A percentile compares a stretch with the other conserved stretches of the same genome.
phyloP scores from a whole-genome alignment of 768 basidiomycete genomes.

The Boletus fagicola region DNA sequence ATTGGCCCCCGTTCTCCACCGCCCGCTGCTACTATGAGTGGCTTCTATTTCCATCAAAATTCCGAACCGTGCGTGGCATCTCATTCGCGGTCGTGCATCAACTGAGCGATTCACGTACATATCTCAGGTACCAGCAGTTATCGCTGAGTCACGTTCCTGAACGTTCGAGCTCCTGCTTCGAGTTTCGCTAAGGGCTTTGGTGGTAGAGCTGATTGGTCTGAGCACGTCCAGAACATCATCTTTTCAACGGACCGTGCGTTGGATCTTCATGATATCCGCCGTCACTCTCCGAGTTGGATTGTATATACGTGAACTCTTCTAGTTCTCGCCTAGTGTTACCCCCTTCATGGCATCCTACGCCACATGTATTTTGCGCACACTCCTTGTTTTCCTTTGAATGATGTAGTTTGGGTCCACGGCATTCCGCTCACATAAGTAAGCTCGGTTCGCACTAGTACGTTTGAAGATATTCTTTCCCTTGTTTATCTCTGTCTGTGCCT shows the following conservation, averaged over 20 bases:
- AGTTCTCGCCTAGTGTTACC: constrained; percentile 22
- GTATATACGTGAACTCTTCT: constrained; percentile 16
- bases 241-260: constrained; percentile 4
- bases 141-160: constrained; percentile 79
- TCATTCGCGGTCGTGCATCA: constrained; percentile 3
- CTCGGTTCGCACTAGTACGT: no score
- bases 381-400: constrained; percentile 10
- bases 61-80: constrained; percentile 77
- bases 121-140: constrained; percentile 79
- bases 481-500: neutral
- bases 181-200: constrained; percentile 64
- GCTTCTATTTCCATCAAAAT: constrained; percentile 92
- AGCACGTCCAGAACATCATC: constrained; percentile 1
- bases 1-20: constrained; percentile 45
- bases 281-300: constrained; percentile 7
- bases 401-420: neutral
- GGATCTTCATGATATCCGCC: neutral
- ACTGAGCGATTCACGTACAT: constrained; percentile 8
- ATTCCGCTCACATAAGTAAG: neutral
- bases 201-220: constrained; percentile 2
- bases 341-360: constrained; percentile 10
- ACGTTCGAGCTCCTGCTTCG: constrained; percentile 72
- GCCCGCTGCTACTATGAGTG: constrained; percentile 73
- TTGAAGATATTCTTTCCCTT: neutral
- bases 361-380: constrained; percentile 20